Conservation (phyloP, 139 green algal species). For the Chlamydomonas eustigma region DNA sequence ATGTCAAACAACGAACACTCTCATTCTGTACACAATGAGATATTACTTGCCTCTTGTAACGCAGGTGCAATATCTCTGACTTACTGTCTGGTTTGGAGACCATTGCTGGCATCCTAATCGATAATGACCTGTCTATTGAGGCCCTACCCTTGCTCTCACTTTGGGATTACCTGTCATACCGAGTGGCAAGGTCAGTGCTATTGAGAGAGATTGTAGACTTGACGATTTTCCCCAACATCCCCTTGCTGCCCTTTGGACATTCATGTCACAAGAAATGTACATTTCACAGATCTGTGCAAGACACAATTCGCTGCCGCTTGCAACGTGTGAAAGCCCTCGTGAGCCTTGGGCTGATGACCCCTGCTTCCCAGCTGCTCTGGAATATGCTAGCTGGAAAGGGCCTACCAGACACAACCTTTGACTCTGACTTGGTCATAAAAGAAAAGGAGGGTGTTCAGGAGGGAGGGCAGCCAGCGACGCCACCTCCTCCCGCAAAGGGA, state of each 20-base stretch:
- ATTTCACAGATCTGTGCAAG: not conserved
- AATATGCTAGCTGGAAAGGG: constrained; percentile 27
- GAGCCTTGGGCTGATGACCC: constrained; percentile 37
- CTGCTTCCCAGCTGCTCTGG: constrained; percentile 30
- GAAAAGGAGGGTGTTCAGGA: not conserved
- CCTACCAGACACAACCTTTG: constrained; percentile 35
- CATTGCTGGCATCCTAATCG: constrained; percentile 26
- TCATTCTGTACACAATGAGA: too few relatives aligned
- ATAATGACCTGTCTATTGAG: constrained; percentile 30
- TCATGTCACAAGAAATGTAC: constrained; percentile 31
- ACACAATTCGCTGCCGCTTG: constrained; percentile 21
- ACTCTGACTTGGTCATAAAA: constrained; percentile 33
- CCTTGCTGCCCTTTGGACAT: too few relatives aligned
- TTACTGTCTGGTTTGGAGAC: constrained; percentile 43
- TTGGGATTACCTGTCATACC: constrained; percentile 47
- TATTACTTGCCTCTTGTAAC: too few relatives aligned
- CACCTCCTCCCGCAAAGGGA: not conserved
- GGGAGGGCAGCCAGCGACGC: not conserved
- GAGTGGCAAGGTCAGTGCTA: constrained; percentile 20
- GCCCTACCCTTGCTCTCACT: constrained; percentile 44
- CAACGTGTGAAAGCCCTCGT: constrained; percentile 33
- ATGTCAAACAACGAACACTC: too few relatives aligned
- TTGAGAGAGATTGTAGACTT: too few relatives aligned
- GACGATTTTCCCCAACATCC: too few relatives aligned
- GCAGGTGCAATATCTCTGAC: constrained; percentile 36